A percentile compares a stretch with the other conserved stretches of the same genome.
These are phyloP conservation scores for Ganoderma lucidum DNA, from an alignment of 1,284 basidiomycete genomes.

Conservation along the genomic window DNA sequence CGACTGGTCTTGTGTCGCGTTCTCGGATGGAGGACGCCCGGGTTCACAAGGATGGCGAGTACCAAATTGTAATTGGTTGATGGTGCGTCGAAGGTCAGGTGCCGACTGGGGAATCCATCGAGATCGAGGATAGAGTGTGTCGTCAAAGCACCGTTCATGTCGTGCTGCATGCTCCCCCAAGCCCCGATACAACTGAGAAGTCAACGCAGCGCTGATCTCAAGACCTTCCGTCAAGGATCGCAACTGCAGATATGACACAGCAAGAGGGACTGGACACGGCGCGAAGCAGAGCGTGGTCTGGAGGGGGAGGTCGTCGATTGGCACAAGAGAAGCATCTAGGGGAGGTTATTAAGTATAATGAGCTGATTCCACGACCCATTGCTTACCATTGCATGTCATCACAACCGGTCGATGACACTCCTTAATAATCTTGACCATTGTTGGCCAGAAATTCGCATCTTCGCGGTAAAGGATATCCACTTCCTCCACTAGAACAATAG, in stretches of 20 bases:
- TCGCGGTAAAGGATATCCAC: slow-evolving; percentile 94
- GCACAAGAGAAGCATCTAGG: slow-evolving; percentile 77
- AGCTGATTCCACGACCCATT: slow-evolving; percentile 26
- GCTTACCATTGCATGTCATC: slow-evolving; percentile 91
- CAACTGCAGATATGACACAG: slow-evolving; percentile 78
- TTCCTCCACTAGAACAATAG: slow-evolving; percentile 95
- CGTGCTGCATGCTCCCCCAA: not conserved
- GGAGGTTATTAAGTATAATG: slow-evolving; percentile 23
- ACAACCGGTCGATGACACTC: slow-evolving; percentile 88
- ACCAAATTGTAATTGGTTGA: slow-evolving; percentile 36
- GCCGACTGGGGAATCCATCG: slow-evolving; percentile 1
- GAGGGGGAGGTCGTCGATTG: slow-evolving; percentile 76
- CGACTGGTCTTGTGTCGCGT: slow-evolving; percentile 8
- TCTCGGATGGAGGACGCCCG: not conserved
- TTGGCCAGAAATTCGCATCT: slow-evolving; percentile 92
- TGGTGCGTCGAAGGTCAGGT: slow-evolving; percentile 33
- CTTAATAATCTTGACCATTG: slow-evolving; percentile 81
- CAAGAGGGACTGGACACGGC: slow-evolving; percentile 64
- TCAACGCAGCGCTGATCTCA: not conserved
- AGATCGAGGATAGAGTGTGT: slow-evolving; percentile 19
- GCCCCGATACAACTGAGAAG: slow-evolving; percentile 24
- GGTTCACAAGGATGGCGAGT: not conserved
- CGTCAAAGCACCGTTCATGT: slow-evolving; percentile 11
- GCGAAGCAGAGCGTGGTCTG: slow-evolving; percentile 78
- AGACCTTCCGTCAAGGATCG: slow-evolving; percentile 67